Evolutionary conservation across 305 asterid species (phyloP).

Genomic region (Plantago lanceolata): DNA sequence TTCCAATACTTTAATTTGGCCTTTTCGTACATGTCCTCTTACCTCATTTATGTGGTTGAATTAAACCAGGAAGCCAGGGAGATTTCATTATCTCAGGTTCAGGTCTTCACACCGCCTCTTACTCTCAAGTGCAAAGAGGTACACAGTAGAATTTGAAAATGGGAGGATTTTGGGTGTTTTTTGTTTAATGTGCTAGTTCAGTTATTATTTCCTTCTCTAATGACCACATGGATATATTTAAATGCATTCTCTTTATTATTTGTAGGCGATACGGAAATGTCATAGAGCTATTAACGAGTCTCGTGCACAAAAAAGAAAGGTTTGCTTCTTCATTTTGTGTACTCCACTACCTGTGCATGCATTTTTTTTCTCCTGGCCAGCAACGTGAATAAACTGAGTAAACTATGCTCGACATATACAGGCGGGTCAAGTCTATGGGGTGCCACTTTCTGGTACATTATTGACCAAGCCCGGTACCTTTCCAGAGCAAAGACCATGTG

Average conservation of each 20-base stretch:
- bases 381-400: neutral
- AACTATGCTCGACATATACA: constrained; percentile 32
- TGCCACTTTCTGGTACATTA: constrained; percentile 79
- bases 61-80: constrained; percentile 75
- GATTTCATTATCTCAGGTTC: constrained; percentile 71
- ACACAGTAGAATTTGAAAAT: constrained; percentile 14
- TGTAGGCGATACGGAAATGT: constrained; percentile 84
- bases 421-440: constrained; percentile 99
- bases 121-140: constrained; percentile 89
- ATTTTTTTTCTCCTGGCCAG: constrained; percentile 5
- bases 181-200: constrained; percentile 3
- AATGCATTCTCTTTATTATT: constrained; percentile 25
- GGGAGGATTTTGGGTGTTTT: constrained; percentile 9
- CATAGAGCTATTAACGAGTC: constrained; percentile 93
- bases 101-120: constrained; percentile 56
- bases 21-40: neutral
- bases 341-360: constrained; percentile 18
- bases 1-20: neutral
- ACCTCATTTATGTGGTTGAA: constrained; percentile 16
- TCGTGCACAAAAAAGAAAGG: constrained; percentile 96
- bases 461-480: constrained; percentile 63
- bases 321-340: constrained; percentile 17
- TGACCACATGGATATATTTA: constrained; percentile 18
- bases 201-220: neutral
- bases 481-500: constrained; percentile 83